Conservation (phyloP, 2,329 filamentous ascomycete genomes). For the Alternaria triticina region DNA sequence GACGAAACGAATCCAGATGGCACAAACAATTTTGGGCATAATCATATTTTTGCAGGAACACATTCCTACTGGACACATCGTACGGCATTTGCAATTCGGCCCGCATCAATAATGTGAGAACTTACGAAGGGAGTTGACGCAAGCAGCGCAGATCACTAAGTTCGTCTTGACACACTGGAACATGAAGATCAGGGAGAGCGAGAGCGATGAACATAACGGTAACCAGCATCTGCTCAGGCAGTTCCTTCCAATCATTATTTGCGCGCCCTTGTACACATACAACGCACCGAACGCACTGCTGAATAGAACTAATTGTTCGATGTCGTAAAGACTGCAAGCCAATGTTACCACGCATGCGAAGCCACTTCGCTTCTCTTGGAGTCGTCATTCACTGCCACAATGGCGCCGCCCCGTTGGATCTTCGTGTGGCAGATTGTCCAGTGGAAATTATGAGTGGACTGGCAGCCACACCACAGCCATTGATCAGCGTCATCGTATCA, state of each 20-base stretch:
- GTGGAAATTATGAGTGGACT: constrained; percentile 13
- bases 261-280: background rate
- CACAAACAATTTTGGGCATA: background rate
- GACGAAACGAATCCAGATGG: background rate
- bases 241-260: background rate
- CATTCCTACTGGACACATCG: background rate
- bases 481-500: constrained; percentile 3
- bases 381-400: constrained; percentile 6
- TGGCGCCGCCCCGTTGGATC: background rate
- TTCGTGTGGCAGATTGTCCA: background rate
- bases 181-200: background rate
- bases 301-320: background rate
- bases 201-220: background rate
- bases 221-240: background rate
- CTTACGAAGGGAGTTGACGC: constrained; percentile 5
- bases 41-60: background rate
- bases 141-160: constrained; percentile 1
- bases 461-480: constrained; percentile 14
- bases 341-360: background rate
- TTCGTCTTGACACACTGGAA: background rate
- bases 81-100: background rate
- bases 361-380: constrained; percentile 1
- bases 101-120: background rate
- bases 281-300: background rate
- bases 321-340: background rate